Evolutionary conservation across 306 rosid species (phyloP).

Genomic region (Geum urbanum): DNA sequence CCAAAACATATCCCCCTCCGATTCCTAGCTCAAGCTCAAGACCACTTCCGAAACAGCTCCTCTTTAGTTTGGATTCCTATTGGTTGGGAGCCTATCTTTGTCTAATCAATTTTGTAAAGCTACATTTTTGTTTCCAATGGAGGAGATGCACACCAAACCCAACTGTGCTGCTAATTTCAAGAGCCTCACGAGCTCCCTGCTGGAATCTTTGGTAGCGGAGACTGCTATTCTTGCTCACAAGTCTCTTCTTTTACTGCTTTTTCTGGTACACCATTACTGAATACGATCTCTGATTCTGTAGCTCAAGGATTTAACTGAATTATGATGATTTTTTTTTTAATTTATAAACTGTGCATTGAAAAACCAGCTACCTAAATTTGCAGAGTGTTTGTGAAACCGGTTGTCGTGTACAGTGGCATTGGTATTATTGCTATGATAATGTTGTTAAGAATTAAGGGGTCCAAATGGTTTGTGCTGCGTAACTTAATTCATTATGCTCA

Average conservation of each 20-base stretch:
- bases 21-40: too few species aligned
- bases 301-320: background rate
- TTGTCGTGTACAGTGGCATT: background rate
- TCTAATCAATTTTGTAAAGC: too few species aligned
- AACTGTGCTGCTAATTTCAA: background rate
- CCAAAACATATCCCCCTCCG: too few species aligned
- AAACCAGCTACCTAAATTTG: background rate
- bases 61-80: too few species aligned
- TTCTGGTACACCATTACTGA: slow-evolving; percentile 4
- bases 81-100: too few species aligned
- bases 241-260: slow-evolving; percentile 9
- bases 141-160: background rate
- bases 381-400: background rate
- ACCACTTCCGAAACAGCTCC: too few species aligned
- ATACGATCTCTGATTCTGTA: background rate
- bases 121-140: too few species aligned
- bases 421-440: background rate
- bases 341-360: background rate
- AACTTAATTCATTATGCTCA: background rate
- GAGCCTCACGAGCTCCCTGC: background rate
- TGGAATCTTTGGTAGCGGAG: slow-evolving; percentile 8
- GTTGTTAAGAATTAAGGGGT: background rate
- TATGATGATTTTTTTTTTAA: too few species aligned
- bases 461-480: too few species aligned
- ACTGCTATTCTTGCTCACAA: slow-evolving; percentile 9